Evolutionary conservation across 176 grass and related monocot species (phyloP).

Genomic region (Oryza meridionalis): DNA sequence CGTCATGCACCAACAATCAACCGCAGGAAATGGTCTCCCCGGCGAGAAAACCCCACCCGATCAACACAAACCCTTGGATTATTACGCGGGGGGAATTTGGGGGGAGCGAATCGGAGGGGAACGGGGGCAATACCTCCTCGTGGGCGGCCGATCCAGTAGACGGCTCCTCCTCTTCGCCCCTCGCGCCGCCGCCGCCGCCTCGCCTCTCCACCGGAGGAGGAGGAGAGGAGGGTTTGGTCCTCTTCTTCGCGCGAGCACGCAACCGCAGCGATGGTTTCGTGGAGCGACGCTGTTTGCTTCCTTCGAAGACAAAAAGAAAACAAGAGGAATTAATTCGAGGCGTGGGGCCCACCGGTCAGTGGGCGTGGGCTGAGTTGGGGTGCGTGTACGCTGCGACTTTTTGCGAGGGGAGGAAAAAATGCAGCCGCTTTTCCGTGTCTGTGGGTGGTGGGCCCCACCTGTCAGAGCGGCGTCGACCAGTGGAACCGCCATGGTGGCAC

Average conservation of each 20-base stretch:
- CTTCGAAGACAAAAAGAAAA: not conserved
- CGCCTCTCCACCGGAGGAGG: not conserved
- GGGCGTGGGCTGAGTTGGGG: not conserved
- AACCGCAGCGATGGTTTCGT: constrained; percentile 28
- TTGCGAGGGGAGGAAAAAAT: not conserved
- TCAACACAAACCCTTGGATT: constrained; percentile 15
- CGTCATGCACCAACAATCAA: not conserved
- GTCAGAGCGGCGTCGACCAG: not conserved
- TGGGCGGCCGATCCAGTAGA: constrained; percentile 19
- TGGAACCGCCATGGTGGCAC: not conserved
- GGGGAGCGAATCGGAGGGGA: constrained; percentile 24
- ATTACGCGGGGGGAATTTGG: not conserved
- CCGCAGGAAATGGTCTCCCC: not conserved
- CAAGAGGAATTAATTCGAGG: not conserved
- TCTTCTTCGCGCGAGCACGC: constrained; percentile 42
- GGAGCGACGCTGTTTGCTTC: not conserved
- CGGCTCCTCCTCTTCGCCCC: not conserved
- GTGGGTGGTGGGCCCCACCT: not conserved
- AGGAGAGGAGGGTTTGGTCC: constrained; percentile 18
- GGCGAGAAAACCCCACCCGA: not conserved
- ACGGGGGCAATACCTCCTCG: constrained; percentile 35
- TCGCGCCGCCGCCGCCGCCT: not conserved
- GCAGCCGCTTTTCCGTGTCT: constrained; percentile 4
- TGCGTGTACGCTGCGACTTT: not conserved
- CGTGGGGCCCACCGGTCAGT: not conserved